Conservation (phyloP, 306 rosid genomes). For the Macrotyloma uniflorum region DNA sequence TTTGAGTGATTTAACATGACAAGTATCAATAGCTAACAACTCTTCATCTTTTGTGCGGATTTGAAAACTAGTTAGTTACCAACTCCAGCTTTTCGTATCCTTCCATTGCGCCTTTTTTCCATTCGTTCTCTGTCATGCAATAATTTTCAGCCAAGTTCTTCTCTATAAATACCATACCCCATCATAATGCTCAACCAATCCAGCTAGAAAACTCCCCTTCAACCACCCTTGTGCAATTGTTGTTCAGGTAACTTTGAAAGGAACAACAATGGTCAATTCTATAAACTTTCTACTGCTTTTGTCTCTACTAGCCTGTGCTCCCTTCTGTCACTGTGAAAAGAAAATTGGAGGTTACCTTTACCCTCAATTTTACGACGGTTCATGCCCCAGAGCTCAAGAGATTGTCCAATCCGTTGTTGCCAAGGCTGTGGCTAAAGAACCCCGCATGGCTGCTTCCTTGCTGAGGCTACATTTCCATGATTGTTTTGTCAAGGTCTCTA, state of each 20-base stretch:
- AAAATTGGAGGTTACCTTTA: conserved; percentile 53
- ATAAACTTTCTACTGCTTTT: conserved; percentile 49
- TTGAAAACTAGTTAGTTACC: conserved; percentile 48
- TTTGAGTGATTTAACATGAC: conserved; percentile 2
- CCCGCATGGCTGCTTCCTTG: conserved; percentile 91
- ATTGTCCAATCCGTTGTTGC: conserved; percentile 74
- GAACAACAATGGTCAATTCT: conserved; percentile 52
- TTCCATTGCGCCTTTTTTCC: conserved; percentile 11
- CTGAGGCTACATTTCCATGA: conserved; percentile 90
- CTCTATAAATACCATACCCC: conserved; percentile 50
- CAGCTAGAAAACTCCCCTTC: conserved; percentile 25
- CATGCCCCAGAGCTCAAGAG: conserved; percentile 68
- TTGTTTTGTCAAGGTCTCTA: conserved; percentile 80
- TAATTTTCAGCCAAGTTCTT: conserved; percentile 28
- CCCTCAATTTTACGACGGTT: conserved; percentile 77
- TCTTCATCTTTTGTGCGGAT: conserved; percentile 28
- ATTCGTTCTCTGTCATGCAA: conserved; percentile 22
- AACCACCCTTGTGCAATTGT: conserved; percentile 14
- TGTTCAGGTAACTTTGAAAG: conserved; percentile 20
- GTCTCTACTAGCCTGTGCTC: conserved; percentile 64
- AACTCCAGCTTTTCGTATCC: conserved; percentile 48
- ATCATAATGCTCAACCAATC: conserved; percentile 32
- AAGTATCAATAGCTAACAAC: conserved; percentile 43
- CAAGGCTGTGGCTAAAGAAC: conserved; percentile 71
- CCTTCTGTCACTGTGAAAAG: conserved; percentile 50